Evolutionary conservation across 176 grass and related monocot genomes (phyloP).

Genomic region (Areca catechu): DNA sequence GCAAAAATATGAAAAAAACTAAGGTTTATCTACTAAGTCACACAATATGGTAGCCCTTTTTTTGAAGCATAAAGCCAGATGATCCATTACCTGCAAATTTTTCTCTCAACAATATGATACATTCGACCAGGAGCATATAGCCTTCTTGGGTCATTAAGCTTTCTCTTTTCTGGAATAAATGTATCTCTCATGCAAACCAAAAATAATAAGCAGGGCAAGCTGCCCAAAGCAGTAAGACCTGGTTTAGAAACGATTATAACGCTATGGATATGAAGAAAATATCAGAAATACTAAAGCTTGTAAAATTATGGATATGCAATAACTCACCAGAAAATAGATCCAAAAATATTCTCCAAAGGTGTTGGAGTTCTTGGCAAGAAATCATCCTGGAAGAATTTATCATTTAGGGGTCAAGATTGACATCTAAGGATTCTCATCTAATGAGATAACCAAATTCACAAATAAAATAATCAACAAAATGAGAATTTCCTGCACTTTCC

Average conservation of each 20-base stretch:
- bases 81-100: conserved; percentile 70
- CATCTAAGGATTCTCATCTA: no score
- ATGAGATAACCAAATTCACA: no score
- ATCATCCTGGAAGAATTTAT: conserved; percentile 57
- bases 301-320: not conserved
- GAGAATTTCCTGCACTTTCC: no score
- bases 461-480: no score
- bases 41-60: no score
- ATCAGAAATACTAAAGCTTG: no score
- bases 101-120: conserved; percentile 98
- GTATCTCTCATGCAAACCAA: conserved; percentile 95
- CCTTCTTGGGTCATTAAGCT: conserved; percentile 71
- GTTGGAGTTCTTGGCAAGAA: conserved; percentile 97
- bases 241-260: conserved; percentile 27
- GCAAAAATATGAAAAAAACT: not conserved
- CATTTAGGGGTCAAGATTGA: no score
- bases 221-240: conserved; percentile 63
- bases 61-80: not conserved
- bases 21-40: no score
- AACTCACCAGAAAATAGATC: conserved; percentile 84
- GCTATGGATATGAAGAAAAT: not conserved
- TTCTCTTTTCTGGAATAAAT: conserved; percentile 86
- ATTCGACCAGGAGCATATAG: conserved; percentile 93
- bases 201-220: conserved; percentile 92
- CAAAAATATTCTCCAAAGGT: conserved; percentile 86